Evolutionary conservation across 1,284 basidiomycete genomes (phyloP).

Genomic region (Ceratobasidium sp.): DNA sequence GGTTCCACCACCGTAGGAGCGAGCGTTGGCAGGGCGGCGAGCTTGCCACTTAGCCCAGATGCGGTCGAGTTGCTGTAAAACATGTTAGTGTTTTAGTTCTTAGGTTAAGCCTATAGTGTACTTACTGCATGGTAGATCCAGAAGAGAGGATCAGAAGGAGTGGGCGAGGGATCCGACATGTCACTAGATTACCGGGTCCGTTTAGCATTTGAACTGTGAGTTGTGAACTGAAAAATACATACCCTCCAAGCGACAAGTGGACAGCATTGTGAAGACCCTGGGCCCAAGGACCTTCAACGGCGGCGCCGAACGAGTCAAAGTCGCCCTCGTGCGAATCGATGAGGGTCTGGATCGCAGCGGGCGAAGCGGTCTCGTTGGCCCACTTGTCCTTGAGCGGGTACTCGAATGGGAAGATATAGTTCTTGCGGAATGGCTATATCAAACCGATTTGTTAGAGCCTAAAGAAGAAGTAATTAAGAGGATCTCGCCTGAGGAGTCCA

Average conservation of each 20-base stretch:
- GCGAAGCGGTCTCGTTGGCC: slow-evolving; percentile 44
- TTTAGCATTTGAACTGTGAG: background rate
- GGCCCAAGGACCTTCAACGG: slow-evolving; percentile 40
- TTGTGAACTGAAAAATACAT: background rate
- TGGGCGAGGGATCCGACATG: slow-evolving; percentile 40
- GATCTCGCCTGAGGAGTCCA: slow-evolving; percentile 36
- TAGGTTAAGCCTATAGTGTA: background rate
- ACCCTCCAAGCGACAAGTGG: slow-evolving; percentile 37
- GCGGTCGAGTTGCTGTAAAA: slow-evolving; percentile 39
- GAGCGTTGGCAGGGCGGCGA: slow-evolving; percentile 39
- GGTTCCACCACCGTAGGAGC: slow-evolving; percentile 37
- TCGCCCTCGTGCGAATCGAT: slow-evolving; percentile 43
- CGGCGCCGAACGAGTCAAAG: slow-evolving; percentile 32
- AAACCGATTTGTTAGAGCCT: background rate
- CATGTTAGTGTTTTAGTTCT: background rate
- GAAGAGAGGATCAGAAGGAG: slow-evolving; percentile 42
- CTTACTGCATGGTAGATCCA: slow-evolving; percentile 24
- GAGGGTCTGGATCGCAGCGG: slow-evolving; percentile 31
- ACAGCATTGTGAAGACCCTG: slow-evolving; percentile 45
- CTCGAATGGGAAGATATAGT: slow-evolving; percentile 45
- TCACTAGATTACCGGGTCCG: slow-evolving; percentile 10
- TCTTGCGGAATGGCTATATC: slow-evolving; percentile 39
- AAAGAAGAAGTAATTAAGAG: background rate
- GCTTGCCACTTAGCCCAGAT: slow-evolving; percentile 44
- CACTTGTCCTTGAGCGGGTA: slow-evolving; percentile 31